Base-by-base conservation (phyloP, 495 filamentous ascomycete species). In the Xylaria cubensis region DNA sequence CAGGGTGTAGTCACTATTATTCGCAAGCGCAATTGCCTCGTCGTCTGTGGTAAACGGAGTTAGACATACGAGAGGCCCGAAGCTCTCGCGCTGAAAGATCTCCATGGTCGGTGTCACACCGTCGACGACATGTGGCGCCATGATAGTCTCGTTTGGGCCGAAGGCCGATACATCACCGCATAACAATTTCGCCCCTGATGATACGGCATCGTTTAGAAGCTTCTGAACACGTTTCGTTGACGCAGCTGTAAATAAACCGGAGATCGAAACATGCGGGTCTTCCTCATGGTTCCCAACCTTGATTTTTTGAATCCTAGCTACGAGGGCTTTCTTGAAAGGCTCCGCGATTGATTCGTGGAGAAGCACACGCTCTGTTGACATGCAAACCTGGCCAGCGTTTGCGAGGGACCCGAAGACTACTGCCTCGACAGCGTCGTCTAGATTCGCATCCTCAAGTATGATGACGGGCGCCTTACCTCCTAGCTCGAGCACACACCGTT, bases 161-260 rank as follows among this genome's bases (percentile, higher is more conserved):
- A 73, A 74, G 29, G 72, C 72, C 17, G 72, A 32, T 36, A 78
- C 48, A 55, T 80, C 76, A 10, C 79, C 78, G n/a, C 63, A 66
- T 34, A 82, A 65, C 29, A 81, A 55, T 39, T 64, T 78, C 9
- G 81, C 79, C 53, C 81, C 80, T 19, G 71, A 69, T 17, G 82
- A 78, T 3, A 90, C 79, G 3, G 91, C 91, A 58, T 87, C 82
- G 1, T 81, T 72, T 29, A 92, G 81, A 1, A 93, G 76, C 15
- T 80, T 80, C 73, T 86, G 82, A 69, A 88, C 88, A 69, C 90
- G 91, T 36, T 84, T 77, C 32, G 89, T 87, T 3, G 84, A 84
- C 1, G 85, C 84, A 0, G 84, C 67, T 21, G 82, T 83, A 32
- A 92, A 85, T 6, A 92, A 82, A 0, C 87, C 82, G 12, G 88